A percentile compares a stretch with the other conserved stretches of the same genome.
These are phyloP conservation scores for Fistulina hepatica DNA, from an alignment of 1,284 basidiomycete genomes.

Conservation along the genomic window DNA sequence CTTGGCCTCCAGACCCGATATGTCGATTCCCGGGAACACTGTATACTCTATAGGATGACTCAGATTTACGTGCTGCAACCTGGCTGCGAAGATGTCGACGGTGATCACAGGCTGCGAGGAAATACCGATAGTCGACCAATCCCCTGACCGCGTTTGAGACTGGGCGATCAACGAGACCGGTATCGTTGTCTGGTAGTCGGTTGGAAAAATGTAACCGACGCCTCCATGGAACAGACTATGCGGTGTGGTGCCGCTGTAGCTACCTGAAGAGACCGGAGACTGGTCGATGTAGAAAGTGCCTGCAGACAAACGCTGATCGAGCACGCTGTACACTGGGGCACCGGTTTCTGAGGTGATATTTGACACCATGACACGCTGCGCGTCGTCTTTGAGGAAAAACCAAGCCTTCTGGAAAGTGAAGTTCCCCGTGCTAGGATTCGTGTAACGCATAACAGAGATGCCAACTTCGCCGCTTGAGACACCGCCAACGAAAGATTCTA, in stretches of 20 bases:
- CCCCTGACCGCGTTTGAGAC: conserved; percentile 39
- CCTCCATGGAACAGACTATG: conserved; percentile 46
- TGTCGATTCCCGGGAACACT: conserved; percentile 38
- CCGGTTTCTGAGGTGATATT: conserved; percentile 33
- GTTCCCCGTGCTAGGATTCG: conserved; percentile 44
- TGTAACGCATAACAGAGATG: conserved; percentile 48
- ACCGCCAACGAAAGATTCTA: conserved; percentile 51
- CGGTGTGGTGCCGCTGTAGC: conserved; percentile 22
- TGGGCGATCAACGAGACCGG: too few relatives aligned
- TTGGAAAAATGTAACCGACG: conserved; percentile 41
- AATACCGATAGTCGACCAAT: conserved; percentile 57
- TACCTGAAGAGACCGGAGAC: conserved; percentile 20
- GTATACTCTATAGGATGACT: conserved; percentile 36
- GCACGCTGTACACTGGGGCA: conserved; percentile 46
- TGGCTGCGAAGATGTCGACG: conserved; percentile 52
- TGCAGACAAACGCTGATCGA: conserved; percentile 46
- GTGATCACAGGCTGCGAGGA: conserved; percentile 39
- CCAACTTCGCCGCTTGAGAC: conserved; percentile 45
- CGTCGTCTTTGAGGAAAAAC: conserved; percentile 58
- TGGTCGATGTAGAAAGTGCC: conserved; percentile 37
- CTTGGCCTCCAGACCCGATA: conserved; percentile 22
- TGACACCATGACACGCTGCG: conserved; percentile 51
- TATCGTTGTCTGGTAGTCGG: conserved; percentile 22
- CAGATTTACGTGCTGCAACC: conserved; percentile 35
- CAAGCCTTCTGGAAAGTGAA: conserved; percentile 57